Percentiles rank a stretch among this genome's conserved stretches.
These are phyloP conservation scores for Microcyclospora tardicrescens DNA, from an alignment of 2,329 filamentous ascomycete genomes.

Conservation along the genomic window DNA sequence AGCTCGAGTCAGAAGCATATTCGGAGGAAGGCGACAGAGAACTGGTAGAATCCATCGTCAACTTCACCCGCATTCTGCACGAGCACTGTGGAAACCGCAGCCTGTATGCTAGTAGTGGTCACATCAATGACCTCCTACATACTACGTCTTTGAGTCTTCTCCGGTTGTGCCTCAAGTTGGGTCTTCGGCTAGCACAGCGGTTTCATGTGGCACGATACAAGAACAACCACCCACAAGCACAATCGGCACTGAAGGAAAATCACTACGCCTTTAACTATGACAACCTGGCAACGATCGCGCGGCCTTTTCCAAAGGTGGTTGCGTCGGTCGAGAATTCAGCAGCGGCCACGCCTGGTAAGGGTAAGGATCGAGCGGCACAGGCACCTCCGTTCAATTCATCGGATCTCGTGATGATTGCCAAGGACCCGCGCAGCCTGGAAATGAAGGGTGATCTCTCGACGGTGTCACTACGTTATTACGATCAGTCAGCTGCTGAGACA, in stretches of 20 bases:
- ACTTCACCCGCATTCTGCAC: slow-evolving; percentile 75
- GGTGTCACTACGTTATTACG: slow-evolving; percentile 70
- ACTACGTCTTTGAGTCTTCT: slow-evolving; percentile 72
- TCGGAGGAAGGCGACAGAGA: slow-evolving; percentile 63
- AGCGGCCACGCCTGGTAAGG: slow-evolving; percentile 47
- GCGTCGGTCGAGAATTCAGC: slow-evolving; percentile 38
- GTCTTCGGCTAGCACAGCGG: slow-evolving; percentile 75
- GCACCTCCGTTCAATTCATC: slow-evolving; percentile 60
- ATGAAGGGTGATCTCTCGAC: slow-evolving; percentile 58
- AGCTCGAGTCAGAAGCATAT: slow-evolving; percentile 40
- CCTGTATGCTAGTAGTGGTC: slow-evolving; percentile 85
- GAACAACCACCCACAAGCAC: slow-evolving; percentile 46
- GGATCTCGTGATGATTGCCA: slow-evolving; percentile 65
- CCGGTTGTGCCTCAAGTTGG: slow-evolving; percentile 64
- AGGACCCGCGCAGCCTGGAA: slow-evolving; percentile 26
- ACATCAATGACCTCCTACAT: slow-evolving; percentile 79
- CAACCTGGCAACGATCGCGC: slow-evolving; percentile 68
- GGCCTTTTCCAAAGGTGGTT: slow-evolving; percentile 62
- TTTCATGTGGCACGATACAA: slow-evolving; percentile 77
- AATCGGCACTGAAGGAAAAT: slow-evolving; percentile 58
- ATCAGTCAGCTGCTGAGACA: slow-evolving; percentile 22
- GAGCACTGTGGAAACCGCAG: slow-evolving; percentile 95
- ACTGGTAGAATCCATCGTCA: slow-evolving; percentile 65
- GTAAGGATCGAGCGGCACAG: slow-evolving; percentile 54
- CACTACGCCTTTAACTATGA: slow-evolving; percentile 68